Evolutionary conservation across 1,284 basidiomycete species (phyloP).

Genomic region (Kalmanozyma brasiliensis): DNA sequence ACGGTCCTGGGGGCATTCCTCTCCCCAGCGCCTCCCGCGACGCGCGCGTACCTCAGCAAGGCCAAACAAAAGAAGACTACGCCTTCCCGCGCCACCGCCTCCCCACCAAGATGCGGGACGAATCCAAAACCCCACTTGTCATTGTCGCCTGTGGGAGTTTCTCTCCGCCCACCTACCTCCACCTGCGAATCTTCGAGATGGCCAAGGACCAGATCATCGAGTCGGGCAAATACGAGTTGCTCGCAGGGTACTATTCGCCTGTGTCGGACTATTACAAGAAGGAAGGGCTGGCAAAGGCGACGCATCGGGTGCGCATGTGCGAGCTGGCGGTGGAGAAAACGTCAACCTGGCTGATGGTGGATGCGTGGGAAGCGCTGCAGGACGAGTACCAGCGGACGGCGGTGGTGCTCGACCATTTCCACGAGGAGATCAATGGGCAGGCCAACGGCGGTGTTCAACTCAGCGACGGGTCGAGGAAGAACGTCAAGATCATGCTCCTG

Average conservation of each 20-base stretch:
- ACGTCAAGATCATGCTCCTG: constrained; percentile 83
- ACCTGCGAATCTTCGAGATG: constrained; percentile 95
- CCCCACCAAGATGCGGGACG: constrained; percentile 64
- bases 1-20: constrained; percentile 29
- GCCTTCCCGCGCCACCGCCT: constrained; percentile 63
- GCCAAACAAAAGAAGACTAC: constrained; percentile 60
- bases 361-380: constrained; percentile 95
- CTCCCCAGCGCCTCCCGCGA: constrained; percentile 15
- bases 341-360: constrained; percentile 78
- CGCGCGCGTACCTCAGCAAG: constrained; percentile 52
- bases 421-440: constrained; percentile 85
- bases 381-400: constrained; percentile 90
- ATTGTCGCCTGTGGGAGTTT: constrained; percentile 73
- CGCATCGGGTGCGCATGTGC: constrained; percentile 68
- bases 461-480: constrained; percentile 55
- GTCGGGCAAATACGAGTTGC: constrained; percentile 89
- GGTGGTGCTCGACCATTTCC: constrained; percentile 93
- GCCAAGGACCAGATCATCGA: constrained; percentile 93
- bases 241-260: constrained; percentile 92
- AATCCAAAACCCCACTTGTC: constrained; percentile 64
- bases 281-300: constrained; percentile 64
- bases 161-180: constrained; percentile 73
- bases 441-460: constrained; percentile 58
- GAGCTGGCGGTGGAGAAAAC: constrained; percentile 67
- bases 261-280: constrained; percentile 72